A percentile compares a stretch with the other conserved stretches of the same genome.
Conservation (phyloP, 495 filamentous ascomycete species). For the Tuber aestivum region DNA sequence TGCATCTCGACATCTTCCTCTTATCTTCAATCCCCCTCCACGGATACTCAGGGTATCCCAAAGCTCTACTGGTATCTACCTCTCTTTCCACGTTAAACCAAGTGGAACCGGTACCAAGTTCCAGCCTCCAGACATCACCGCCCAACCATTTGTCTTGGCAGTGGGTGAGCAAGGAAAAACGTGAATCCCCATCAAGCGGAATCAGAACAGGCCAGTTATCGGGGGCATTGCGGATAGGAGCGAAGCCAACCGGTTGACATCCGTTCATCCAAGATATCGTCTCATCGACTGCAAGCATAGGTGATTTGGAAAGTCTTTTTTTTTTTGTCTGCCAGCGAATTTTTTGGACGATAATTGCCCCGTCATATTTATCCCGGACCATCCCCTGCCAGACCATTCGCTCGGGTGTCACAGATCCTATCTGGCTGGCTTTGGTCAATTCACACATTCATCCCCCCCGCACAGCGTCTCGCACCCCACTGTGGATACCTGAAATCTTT, state of each 20-base stretch:
- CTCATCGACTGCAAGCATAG: conserved; percentile 1
- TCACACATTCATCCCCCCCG: background rate
- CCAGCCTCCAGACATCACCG: background rate
- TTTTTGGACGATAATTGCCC: background rate
- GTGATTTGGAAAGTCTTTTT: background rate
- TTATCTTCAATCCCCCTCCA: background rate
- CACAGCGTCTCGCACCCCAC: conserved; percentile 13
- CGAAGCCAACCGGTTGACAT: background rate
- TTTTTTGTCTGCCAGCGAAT: background rate
- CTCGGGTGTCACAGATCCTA: conserved; percentile 18
- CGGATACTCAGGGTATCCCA: conserved; percentile 7
- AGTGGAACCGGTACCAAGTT: background rate
- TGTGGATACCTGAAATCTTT: background rate
- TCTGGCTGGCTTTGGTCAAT: background rate
- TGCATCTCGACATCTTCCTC: conserved; percentile 1
- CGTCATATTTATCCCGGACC: conserved; percentile 22
- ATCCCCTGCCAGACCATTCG: conserved; percentile 11
- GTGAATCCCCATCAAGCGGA: background rate
- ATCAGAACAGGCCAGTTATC: background rate
- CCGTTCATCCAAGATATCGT: background rate
- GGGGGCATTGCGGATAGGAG: background rate
- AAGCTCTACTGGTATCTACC: background rate
- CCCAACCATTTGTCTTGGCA: background rate
- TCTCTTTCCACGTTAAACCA: background rate
- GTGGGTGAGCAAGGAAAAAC: background rate